phyloP scores from a whole-genome alignment of 2,329 filamentous ascomycete species.

The Colletotrichum sansevieriae region DNA sequence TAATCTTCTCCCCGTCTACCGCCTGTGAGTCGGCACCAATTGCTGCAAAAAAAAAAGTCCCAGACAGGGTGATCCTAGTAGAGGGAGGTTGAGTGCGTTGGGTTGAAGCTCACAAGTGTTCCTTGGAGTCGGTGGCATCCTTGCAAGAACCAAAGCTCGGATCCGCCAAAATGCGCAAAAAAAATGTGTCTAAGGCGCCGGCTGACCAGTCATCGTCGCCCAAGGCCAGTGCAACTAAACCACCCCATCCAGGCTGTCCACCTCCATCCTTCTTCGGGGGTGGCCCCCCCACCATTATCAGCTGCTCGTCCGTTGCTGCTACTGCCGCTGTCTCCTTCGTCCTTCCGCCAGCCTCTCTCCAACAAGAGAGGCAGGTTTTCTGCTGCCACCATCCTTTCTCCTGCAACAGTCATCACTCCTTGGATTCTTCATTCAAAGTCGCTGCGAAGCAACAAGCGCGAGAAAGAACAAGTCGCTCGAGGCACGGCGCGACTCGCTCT shows the following conservation, averaged over 20 bases:
- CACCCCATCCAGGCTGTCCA: too few relatives aligned
- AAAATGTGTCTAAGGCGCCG: constrained; percentile 23
- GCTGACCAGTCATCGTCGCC: constrained; percentile 28
- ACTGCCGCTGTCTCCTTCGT: constrained; percentile 19
- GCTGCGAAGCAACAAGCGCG: background rate
- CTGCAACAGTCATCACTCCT: constrained; percentile 6
- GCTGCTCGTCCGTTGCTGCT: constrained; percentile 24
- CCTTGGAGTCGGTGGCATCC: constrained; percentile 2
- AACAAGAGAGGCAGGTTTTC: constrained; percentile 38
- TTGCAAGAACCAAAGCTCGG: constrained; percentile 12
- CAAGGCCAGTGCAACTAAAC: constrained; percentile 24
- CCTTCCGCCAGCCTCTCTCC: constrained; percentile 39
- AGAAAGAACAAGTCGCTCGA: constrained; percentile 3
- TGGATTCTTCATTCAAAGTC: background rate
- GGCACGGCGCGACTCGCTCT: constrained; percentile 19
- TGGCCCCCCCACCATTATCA: constrained; percentile 38
- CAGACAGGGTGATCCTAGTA: constrained; percentile 1
- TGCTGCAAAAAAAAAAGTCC: constrained; percentile 1
- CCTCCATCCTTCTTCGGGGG: constrained; percentile 19
- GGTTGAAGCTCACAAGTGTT: background rate
- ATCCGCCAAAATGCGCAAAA: constrained; percentile 24
- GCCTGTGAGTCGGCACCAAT: constrained; percentile 20
- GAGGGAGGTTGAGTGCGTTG: background rate
- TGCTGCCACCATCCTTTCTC: constrained; percentile 23
- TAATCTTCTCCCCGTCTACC: background rate